Evolutionary conservation across 768 basidiomycete species (phyloP).

Genomic region (Coprinellus micaceus): DNA sequence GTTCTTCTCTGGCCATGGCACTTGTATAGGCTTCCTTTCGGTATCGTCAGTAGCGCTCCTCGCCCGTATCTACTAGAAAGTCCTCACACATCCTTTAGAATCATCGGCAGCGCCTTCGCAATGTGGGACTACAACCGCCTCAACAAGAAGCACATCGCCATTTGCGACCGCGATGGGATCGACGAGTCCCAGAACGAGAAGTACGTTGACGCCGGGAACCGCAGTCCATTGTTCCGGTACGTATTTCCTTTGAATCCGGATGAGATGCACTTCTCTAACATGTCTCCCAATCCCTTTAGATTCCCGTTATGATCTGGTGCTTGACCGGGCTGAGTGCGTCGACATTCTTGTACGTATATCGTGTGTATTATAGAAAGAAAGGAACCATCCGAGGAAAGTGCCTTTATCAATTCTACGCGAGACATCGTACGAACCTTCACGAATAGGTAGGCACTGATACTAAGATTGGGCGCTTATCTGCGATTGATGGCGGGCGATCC

Average conservation of each 20-base stretch:
- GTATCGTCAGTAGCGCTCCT: slow-evolving; percentile 31
- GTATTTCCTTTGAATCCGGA: slow-evolving; percentile 7
- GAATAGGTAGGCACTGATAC: too few species aligned
- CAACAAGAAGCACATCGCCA: slow-evolving; percentile 45
- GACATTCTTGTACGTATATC: too few species aligned
- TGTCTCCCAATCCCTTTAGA: neutral
- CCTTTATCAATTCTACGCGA: too few species aligned
- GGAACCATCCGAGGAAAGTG: too few species aligned
- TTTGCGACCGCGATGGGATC: slow-evolving; percentile 41
- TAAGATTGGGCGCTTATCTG: too few species aligned
- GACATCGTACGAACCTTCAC: too few species aligned
- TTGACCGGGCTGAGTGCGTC: neutral
- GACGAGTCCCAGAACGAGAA: slow-evolving; percentile 33
- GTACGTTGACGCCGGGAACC: slow-evolving; percentile 46
- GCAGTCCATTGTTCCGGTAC: slow-evolving; percentile 53
- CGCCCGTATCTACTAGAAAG: neutral
- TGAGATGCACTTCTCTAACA: too few species aligned
- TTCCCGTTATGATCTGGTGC: slow-evolving; percentile 1
- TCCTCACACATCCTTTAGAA: too few species aligned
- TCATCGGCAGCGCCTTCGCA: slow-evolving; percentile 36
- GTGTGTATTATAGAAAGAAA: too few species aligned
- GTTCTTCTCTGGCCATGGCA: slow-evolving; percentile 36
- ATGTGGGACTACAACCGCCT: slow-evolving; percentile 47
- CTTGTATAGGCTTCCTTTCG: slow-evolving; percentile 25
- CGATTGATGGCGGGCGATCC: too few species aligned